phyloP scores from a whole-genome alignment of 164 flowering plant genomes.

The Piper betle region DNA sequence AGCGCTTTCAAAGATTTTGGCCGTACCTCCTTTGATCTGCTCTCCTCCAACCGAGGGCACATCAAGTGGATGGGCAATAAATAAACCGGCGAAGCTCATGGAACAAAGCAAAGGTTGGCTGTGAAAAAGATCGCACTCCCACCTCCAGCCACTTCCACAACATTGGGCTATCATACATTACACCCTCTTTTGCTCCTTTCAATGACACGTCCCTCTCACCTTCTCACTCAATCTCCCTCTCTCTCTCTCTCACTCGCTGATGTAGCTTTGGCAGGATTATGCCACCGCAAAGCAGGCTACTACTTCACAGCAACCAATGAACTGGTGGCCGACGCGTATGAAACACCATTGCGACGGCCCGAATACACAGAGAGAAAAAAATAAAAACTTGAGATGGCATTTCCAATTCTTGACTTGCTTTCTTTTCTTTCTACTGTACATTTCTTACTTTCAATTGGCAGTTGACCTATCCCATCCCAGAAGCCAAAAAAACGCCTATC shows the following conservation, averaged over 20 bases:
- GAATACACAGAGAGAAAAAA: neutral
- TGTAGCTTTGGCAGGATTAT: neutral
- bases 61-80: too few relatives aligned
- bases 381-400: neutral
- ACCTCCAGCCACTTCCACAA: too few relatives aligned
- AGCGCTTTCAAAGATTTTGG: too few relatives aligned
- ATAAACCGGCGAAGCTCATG: too few relatives aligned
- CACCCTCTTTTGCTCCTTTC: too few relatives aligned
- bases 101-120: too few relatives aligned
- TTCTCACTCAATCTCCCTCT: neutral
- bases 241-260: slow-evolving; percentile 6
- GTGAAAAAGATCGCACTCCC: too few relatives aligned
- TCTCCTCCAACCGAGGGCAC: too few relatives aligned
- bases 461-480: neutral
- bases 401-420: neutral
- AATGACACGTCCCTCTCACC: neutral
- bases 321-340: too few relatives aligned
- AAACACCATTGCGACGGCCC: neutral
- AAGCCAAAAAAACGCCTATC: slow-evolving; percentile 1
- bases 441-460: slow-evolving; percentile 4
- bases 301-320: neutral
- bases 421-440: slow-evolving; percentile 6
- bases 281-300: neutral
- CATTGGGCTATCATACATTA: too few relatives aligned
- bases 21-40: too few relatives aligned